Evolutionary conservation across 176 grass and related monocot species (phyloP), one percentile per base, ranked within the genome.

Genomic region (Carex pumila): DNA sequence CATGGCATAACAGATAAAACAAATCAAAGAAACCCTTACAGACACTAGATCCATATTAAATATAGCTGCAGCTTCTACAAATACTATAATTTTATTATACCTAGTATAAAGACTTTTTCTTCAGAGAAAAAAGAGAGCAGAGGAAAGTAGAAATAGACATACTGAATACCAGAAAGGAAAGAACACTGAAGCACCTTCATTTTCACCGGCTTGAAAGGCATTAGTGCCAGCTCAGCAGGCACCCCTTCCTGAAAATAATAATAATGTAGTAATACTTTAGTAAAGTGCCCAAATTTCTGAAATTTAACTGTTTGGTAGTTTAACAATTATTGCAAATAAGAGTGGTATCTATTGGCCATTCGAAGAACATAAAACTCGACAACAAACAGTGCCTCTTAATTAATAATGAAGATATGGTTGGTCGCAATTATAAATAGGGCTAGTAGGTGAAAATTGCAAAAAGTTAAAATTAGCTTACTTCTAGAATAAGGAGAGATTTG

Each of bases 121-220:
- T 84, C 22, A 6, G 14, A 78, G 14, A 43, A 53, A 59, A 49
- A 63, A 43, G 8, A 32, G 21, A 49, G 13, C 64, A 71, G 3
- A 77, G 59, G 17, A 81, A 47, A 87, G 83, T 49, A 32, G 36
- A 7, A 82, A 68, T 11, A 25, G 56, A 32, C 85, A 13, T 84
- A 98, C 95, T 87, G 89, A 36, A 98, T 76, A 77, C 95, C 95
- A 86, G 95, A 98, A 81, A 98, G 91, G 75, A 98, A 94, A 79
- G 92, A 93, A 81, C 92, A 98, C 61, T 94, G 89, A 2, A 98
- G 95, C 63, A 98, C 91, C 72, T 90, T 90, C 11, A 93, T 93
- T 61, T 86, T 80, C 85, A 85, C 17, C 4, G 89, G 89, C 81
- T 76, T 92, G 79, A 93, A 98, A 86, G 92, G 91, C 81, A 89